Evolutionary conservation across 495 filamentous ascomycete genomes (phyloP).

Genomic region (Penicillium manginii): DNA sequence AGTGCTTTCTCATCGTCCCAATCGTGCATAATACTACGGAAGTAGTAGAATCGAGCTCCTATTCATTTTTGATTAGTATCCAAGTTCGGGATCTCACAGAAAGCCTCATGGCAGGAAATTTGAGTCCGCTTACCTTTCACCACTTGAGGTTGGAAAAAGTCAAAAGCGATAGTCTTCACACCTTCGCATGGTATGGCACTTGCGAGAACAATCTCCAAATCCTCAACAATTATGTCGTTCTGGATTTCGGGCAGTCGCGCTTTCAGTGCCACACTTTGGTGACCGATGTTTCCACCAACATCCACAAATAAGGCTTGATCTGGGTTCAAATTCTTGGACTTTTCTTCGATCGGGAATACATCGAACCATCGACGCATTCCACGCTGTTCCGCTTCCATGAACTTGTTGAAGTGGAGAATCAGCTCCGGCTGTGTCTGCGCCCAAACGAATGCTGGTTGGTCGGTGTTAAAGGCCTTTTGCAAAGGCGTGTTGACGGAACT

Average conservation of each 20-base stretch:
- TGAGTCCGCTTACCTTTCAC: conserved; percentile 37
- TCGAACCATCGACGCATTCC: conserved; percentile 29
- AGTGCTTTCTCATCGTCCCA: conserved; percentile 43
- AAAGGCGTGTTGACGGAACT: conserved; percentile 30
- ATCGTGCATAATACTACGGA: conserved; percentile 52
- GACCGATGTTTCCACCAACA: conserved; percentile 52
- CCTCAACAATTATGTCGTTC: conserved; percentile 51
- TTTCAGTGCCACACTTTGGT: conserved; percentile 44
- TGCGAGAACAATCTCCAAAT: conserved; percentile 40
- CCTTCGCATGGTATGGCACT: conserved; percentile 35
- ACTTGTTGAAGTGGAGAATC: conserved; percentile 33
- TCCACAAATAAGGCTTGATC: conserved; percentile 44
- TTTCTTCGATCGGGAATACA: conserved; percentile 25
- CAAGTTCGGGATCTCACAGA: not conserved
- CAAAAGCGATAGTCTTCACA: conserved; percentile 42
- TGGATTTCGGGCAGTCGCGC: conserved; percentile 35
- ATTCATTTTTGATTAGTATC: not conserved
- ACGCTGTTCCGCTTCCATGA: conserved; percentile 36
- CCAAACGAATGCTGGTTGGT: conserved; percentile 37
- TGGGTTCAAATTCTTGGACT: conserved; percentile 4
- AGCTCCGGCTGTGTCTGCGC: conserved; percentile 28
- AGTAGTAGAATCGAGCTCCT: conserved; percentile 51
- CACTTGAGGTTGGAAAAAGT: conserved; percentile 52
- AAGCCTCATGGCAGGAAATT: not conserved
- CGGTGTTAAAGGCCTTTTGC: conserved; percentile 38